A percentile compares a stretch with the other conserved stretches of the same genome.
Conservation (phyloP, 1,139 yeast genomes). For the Eremothecium coryli region DNA sequence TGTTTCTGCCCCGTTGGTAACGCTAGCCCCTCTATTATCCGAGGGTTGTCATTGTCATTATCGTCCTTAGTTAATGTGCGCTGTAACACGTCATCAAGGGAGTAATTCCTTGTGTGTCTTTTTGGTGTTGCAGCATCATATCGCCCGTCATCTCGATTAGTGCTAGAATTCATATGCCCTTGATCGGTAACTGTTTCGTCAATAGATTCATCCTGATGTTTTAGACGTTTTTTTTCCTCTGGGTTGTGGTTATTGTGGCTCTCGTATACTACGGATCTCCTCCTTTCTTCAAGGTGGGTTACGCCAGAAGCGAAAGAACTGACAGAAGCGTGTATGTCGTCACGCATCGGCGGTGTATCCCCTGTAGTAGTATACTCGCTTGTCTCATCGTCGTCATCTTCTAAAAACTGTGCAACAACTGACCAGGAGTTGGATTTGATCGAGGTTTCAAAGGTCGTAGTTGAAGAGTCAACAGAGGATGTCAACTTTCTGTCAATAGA, state of each 20-base stretch:
- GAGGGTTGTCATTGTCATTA: slow-evolving; percentile 7
- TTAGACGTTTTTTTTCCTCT: too few species aligned
- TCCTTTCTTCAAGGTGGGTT: neutral
- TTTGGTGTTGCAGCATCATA: slow-evolving; percentile 1
- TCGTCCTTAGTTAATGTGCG: slow-evolving; percentile 23
- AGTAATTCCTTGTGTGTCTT: neutral
- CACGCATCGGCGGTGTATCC: neutral
- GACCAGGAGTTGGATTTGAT: slow-evolving; percentile 8
- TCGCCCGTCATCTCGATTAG: neutral
- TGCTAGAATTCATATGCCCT: neutral
- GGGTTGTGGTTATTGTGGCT: neutral
- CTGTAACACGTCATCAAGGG: slow-evolving; percentile 26
- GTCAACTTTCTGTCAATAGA: neutral
- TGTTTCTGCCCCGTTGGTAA: slow-evolving; percentile 2
- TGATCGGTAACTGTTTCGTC: neutral
- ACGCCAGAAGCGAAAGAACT: neutral
- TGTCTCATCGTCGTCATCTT: slow-evolving; percentile 9
- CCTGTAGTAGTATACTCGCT: slow-evolving; percentile 6
- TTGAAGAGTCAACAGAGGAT: neutral
- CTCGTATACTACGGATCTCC: neutral
- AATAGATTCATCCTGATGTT: neutral
- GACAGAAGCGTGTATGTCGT: neutral
- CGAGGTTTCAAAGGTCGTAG: neutral
- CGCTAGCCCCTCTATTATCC: slow-evolving; percentile 1
- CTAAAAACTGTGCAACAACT: slow-evolving; percentile 12